These are phyloP conservation scores for Suhomyces pyralidae DNA, from an alignment of 805 yeast genomes.

Conservation along the genomic window DNA sequence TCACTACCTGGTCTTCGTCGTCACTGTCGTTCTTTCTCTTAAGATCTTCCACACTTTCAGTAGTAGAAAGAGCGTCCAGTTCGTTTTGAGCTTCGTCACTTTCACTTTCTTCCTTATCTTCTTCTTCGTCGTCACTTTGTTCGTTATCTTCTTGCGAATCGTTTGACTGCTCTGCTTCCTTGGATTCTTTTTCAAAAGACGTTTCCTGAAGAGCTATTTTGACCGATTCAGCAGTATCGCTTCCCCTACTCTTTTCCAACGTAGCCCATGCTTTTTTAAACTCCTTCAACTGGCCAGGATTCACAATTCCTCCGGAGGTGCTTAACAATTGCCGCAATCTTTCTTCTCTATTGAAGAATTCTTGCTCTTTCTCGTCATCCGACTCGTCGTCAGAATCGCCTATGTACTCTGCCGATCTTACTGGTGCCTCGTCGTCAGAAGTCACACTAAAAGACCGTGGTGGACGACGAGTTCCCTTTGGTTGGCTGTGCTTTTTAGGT, in stretches of 20 bases:
- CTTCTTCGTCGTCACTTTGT: not conserved
- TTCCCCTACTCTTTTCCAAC: slow-evolving; percentile 13
- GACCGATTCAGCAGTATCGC: slow-evolving; percentile 9
- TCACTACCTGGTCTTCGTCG: slow-evolving; percentile 1
- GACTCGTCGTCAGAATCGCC: slow-evolving; percentile 62
- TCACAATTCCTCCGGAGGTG: slow-evolving; percentile 38
- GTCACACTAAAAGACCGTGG: slow-evolving; percentile 25
- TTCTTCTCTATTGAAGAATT: slow-evolving; percentile 57
- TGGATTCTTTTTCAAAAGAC: slow-evolving; percentile 1
- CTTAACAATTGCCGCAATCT: slow-evolving; percentile 40
- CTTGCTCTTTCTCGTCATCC: slow-evolving; percentile 52
- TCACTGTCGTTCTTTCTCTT: slow-evolving; percentile 1
- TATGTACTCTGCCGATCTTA: slow-evolving; percentile 53
- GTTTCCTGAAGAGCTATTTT: slow-evolving; percentile 15
- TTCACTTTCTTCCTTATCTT: not conserved
- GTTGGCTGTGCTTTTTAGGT: not conserved
- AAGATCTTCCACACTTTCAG: slow-evolving; percentile 1
- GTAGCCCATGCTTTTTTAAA: slow-evolving; percentile 31
- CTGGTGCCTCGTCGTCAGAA: slow-evolving; percentile 27
- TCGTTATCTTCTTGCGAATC: slow-evolving; percentile 8
- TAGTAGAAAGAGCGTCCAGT: not conserved
- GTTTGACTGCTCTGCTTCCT: not conserved
- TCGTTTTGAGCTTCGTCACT: not conserved
- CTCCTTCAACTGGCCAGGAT: slow-evolving; percentile 29
- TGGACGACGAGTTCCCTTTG: slow-evolving; percentile 9